Base-by-base conservation (phyloP, 371 early-diverging fungal genomes). In the Circinella minor region DNA sequence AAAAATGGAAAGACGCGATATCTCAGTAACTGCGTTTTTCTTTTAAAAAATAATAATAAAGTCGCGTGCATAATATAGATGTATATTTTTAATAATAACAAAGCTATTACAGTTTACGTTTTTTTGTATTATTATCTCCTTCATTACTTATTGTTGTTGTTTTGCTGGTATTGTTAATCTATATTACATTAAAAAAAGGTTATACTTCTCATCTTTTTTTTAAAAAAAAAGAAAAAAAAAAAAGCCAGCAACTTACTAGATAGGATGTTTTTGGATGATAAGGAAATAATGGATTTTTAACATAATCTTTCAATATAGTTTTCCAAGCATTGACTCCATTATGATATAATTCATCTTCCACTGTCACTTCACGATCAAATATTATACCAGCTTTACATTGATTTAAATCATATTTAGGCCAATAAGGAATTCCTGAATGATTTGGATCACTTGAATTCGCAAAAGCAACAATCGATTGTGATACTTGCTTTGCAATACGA, bases 401-500 rank as follows among this genome's bases (percentile, higher is more conserved):
- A 57, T 57, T 57, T 9, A 18, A 18, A 6, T 67, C 48, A 18
- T 70, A 78, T 1, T 61, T 11, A 1, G 80, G 80, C 80, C 80
- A 80, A 38, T 71, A 61, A 14, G 80, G 77, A 17, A 80, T 74
- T 13, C 74, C 77, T 15, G 65, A 66, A 63, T 77, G 80, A 5
- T 80, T 75, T 3, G 57, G 57, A 34, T 10, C 9, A 18, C 57
- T 74, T 74, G 49, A 63, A 18, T 55, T 65, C 14, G 77, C 80
- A 69, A 80, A 80, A 6, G 64, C 61, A n/a, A 75, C 69, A 18
- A 80, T 72, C 1, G 77, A 69, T 2, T 43, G 13, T 0, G 77
- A 77, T 1, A 80, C 71, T 55, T 80, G 80, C 34, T 77, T 77
- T 7, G 77, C 75, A 4, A 80, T 61, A 14, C 77, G 73, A 36